Evolutionary conservation across 441 rosid species (phyloP), one percentile per base, ranked within the genome.

Genomic region (Sinapis alba): DNA sequence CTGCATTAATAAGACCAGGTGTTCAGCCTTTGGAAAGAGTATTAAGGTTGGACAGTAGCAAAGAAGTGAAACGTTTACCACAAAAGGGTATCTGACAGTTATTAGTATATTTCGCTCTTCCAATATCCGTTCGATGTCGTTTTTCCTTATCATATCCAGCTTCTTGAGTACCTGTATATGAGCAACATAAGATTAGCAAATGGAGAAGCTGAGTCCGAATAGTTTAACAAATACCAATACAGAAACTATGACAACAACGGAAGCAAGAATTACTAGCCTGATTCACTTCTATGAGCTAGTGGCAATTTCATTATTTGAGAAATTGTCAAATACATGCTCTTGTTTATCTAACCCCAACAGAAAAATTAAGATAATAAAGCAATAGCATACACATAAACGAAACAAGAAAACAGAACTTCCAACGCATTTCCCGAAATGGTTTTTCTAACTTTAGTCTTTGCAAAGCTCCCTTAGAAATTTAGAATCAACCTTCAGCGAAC

Each of bases 41-140:
- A 71, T 47, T 59, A 51, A 13, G 68, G 23, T 62, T 79, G 12
- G 24, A 59, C 57, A 67, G 47, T 24, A 54, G 51, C 65, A 75
- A 71, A 65, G 56, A 62, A 21, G 67, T 62, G 65, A 63, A 74
- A 43, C 53, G 51, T 75, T 81, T 87, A 92, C 97, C 96, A 90
- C 91, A 86, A 92, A 92, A 65, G 97, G 96, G 77, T 92, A 87
- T 74, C 96, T 85, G 79, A 92, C 93, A 68, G 97, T 83, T 79
- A 92, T 92, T 36, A 92, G 81, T 73, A 90, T 92, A 80, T 92
- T 87, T 43, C 97, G 86, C 78, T 92, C 97, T 47, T 92, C 96
- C 77, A 92, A 69, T 77, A 92, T 92, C 65, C 93, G 86, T 81
- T 90, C 93, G 12, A 89, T 86, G 72, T 88, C 96, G 66, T 90